A percentile compares a stretch with the other conserved stretches of the same genome.
These are phyloP conservation scores for Vickermania ingenoplastis DNA, from an alignment of 208 protist genomes.

Conservation along the genomic window DNA sequence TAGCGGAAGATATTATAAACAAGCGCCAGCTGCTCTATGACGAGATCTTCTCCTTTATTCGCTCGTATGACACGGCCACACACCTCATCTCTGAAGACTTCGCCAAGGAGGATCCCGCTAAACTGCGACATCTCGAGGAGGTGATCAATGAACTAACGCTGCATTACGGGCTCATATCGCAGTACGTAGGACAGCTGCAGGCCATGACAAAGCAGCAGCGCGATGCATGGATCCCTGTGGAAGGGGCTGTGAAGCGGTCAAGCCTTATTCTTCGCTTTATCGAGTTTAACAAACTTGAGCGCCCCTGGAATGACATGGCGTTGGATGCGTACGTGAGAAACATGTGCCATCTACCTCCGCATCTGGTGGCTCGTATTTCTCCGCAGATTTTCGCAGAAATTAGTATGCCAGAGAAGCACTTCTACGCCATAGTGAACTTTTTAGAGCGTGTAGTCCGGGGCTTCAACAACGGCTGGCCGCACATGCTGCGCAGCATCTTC, in stretches of 20 bases:
- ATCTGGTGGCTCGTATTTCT: constrained; percentile 36
- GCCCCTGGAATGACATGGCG: constrained; percentile 30
- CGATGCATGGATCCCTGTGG: constrained; percentile 41
- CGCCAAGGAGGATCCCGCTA: constrained; percentile 18
- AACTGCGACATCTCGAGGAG: constrained; percentile 30
- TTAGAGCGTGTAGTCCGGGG: constrained; percentile 42
- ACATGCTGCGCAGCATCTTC: constrained; percentile 41
- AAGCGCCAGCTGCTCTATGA: constrained; percentile 26
- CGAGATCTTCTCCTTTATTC: constrained; percentile 16
- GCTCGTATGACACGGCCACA: constrained; percentile 12
- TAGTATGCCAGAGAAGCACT: constrained; percentile 38
- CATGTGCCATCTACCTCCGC: constrained; percentile 23
- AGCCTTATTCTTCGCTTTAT: constrained; percentile 29
- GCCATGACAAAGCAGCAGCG: constrained; percentile 25
- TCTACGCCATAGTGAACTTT: constrained; percentile 57
- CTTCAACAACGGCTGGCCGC: constrained; percentile 58
- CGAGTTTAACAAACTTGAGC: constrained; percentile 48
- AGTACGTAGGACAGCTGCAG: constrained; percentile 27
- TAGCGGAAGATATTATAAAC: constrained; percentile 20
- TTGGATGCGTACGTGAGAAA: constrained; percentile 37
- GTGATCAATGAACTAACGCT: constrained; percentile 42
- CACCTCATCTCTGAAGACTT: constrained; percentile 28
- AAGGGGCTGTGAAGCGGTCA: constrained; percentile 23
- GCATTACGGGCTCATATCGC: constrained; percentile 38
- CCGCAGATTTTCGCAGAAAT: constrained; percentile 58